Evolutionary conservation across 208 protist genomes (phyloP).

Genomic region (Wallacemonas sp.): DNA sequence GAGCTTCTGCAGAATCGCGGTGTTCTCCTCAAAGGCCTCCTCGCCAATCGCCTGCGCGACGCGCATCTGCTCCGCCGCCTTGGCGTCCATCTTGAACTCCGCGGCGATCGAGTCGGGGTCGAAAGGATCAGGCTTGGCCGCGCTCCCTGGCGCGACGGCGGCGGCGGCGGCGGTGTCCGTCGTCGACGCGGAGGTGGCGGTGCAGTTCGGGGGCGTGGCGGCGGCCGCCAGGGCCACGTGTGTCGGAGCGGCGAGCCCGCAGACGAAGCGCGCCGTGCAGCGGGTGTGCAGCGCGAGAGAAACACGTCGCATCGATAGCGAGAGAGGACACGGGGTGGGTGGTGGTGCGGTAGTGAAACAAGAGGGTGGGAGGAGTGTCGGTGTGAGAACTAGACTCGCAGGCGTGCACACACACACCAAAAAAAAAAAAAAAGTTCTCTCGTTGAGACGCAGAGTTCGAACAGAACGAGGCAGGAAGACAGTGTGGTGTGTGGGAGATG

Average conservation of each 20-base stretch:
- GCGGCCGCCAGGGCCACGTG: too few species aligned
- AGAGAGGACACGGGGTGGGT: background rate
- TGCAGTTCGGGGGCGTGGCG: too few species aligned
- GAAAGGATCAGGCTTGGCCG: background rate
- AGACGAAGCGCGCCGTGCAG: background rate
- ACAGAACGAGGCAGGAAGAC: too few species aligned
- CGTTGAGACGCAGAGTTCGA: too few species aligned
- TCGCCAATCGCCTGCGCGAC: constrained; percentile 60
- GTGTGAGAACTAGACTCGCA: too few species aligned
- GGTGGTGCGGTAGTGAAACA: too few species aligned
- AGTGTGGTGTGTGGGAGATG: too few species aligned
- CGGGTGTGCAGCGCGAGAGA: background rate
- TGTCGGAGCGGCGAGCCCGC: background rate
- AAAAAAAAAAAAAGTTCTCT: too few species aligned
- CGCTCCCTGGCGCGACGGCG: background rate
- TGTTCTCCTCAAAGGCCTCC: constrained; percentile 80
- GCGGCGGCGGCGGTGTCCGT: too few species aligned
- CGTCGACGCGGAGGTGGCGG: too few species aligned
- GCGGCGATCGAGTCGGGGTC: constrained; percentile 13
- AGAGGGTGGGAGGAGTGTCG: too few species aligned
- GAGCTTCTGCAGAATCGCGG: constrained; percentile 65
- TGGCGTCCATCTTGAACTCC: constrained; percentile 43
- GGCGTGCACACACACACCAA: too few species aligned
- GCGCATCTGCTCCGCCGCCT: constrained; percentile 50
- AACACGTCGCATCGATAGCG: background rate